Evolutionary conservation across 371 early-diverging fungal species (phyloP).

Genomic region (Haplosporangium sp.): DNA sequence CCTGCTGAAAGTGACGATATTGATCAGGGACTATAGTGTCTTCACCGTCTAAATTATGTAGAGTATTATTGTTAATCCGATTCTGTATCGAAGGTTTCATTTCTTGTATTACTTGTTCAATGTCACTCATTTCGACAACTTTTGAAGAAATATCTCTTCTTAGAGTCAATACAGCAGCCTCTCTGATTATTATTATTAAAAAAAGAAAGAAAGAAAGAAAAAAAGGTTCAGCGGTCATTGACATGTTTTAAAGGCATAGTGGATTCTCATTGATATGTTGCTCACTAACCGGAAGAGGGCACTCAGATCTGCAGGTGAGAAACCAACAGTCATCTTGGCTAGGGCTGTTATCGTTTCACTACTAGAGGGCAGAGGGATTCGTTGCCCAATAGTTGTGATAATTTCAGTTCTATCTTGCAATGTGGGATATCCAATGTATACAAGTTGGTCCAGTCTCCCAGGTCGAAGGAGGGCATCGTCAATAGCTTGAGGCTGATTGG

Average conservation of each 20-base stretch:
- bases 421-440: conserved; percentile 74
- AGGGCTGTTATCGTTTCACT: not conserved
- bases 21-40: conserved; percentile 30
- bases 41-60: not conserved
- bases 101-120: conserved; percentile 14
- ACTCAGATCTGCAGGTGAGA: conserved; percentile 45
- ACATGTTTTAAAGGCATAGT: not conserved
- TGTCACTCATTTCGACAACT: conserved; percentile 16
- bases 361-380: conserved; percentile 28
- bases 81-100: conserved; percentile 27
- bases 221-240: not conserved
- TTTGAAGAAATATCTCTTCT: conserved; percentile 17
- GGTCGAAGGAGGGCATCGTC: conserved; percentile 93
- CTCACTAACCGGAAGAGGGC: conserved; percentile 39
- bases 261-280: not conserved
- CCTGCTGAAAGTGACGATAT: conserved; percentile 40
- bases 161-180: conserved; percentile 59
- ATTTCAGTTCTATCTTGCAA: conserved; percentile 30
- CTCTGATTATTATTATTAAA: conserved; percentile 10
- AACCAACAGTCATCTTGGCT: conserved; percentile 31
- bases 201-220: not conserved
- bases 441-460: conserved; percentile 79
- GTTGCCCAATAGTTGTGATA: conserved; percentile 28
- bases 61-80: conserved; percentile 10
- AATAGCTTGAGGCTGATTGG: conserved; percentile 79